phyloP scores from a whole-genome alignment of 2,329 filamentous ascomycete genomes.

The Zymoseptoria crescenta region DNA sequence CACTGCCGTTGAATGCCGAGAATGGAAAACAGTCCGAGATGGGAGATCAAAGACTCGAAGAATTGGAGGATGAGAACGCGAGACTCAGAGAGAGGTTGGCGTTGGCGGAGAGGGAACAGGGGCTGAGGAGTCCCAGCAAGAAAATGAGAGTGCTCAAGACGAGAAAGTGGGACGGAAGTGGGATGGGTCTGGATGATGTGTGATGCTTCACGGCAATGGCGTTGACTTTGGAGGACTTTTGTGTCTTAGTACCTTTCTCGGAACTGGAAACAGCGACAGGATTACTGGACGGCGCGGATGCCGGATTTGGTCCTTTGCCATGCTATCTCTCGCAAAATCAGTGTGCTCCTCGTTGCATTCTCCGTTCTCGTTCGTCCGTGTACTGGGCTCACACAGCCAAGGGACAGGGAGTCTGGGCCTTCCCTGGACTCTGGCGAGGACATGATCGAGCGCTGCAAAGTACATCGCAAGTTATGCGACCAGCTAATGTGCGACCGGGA shows the following conservation, averaged over 20 bases:
- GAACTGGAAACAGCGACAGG: too few species aligned
- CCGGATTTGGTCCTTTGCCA: too few species aligned
- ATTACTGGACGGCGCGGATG: too few species aligned
- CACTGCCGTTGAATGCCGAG: neutral
- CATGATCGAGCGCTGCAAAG: too few species aligned
- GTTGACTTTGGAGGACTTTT: neutral
- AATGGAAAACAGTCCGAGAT: constrained; percentile 6
- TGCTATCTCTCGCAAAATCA: too few species aligned
- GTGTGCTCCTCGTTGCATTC: too few species aligned
- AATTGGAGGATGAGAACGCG: constrained; percentile 41
- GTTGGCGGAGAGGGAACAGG: constrained; percentile 34
- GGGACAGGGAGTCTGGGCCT: too few species aligned
- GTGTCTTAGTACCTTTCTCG: neutral
- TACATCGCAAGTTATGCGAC: too few species aligned
- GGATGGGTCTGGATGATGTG: constrained; percentile 24
- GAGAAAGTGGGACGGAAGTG: constrained; percentile 39
- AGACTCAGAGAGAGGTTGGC: constrained; percentile 34
- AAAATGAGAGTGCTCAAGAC: constrained; percentile 44
- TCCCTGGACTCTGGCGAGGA: too few species aligned
- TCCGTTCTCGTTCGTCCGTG: too few species aligned
- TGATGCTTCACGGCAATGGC: neutral
- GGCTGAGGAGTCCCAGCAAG: constrained; percentile 38
- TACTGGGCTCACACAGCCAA: too few species aligned
- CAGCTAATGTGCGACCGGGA: neutral
- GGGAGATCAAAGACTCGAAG: constrained; percentile 18